phyloP scores from a whole-genome alignment of 177 flowering plant genomes.

The Vitis hybrid region DNA sequence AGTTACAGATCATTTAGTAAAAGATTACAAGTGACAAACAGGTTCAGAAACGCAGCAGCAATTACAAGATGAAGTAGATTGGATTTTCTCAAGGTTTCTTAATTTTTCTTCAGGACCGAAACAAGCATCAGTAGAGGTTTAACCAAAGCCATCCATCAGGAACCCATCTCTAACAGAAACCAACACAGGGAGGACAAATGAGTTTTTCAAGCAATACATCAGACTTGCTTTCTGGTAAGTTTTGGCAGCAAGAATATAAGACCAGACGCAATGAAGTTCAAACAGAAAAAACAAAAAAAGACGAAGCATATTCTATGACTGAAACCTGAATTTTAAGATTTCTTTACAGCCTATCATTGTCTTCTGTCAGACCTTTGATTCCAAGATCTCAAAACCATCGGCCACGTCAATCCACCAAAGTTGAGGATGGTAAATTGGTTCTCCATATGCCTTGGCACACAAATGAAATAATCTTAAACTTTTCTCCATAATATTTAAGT shows the following conservation, averaged over 20 bases:
- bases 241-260: slow-evolving; percentile 4
- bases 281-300: not conserved
- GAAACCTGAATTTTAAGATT: not conserved
- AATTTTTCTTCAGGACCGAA: too few relatives aligned
- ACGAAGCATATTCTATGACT: not conserved
- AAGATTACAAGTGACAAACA: too few relatives aligned
- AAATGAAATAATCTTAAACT: slow-evolving; percentile 36
- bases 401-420: slow-evolving; percentile 5
- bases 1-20: too few relatives aligned
- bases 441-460: slow-evolving; percentile 13
- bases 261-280: slow-evolving; percentile 5
- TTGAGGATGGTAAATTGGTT: slow-evolving; percentile 10
- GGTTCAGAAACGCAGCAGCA: too few relatives aligned
- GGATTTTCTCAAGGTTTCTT: too few relatives aligned
- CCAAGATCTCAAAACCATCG: not conserved
- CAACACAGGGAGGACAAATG: slow-evolving; percentile 1
- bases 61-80: too few relatives aligned
- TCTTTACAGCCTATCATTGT: slow-evolving; percentile 1
- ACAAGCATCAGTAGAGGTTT: too few relatives aligned
- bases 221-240: slow-evolving; percentile 12
- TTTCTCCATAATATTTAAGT: slow-evolving; percentile 7
- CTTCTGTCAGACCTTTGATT: not conserved
- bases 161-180: not conserved
- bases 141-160: not conserved
- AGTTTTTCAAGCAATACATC: slow-evolving; percentile 4